Evolutionary conservation across 106 monocot genomes (phyloP).

Genomic region (Amphibolis antarctica): DNA sequence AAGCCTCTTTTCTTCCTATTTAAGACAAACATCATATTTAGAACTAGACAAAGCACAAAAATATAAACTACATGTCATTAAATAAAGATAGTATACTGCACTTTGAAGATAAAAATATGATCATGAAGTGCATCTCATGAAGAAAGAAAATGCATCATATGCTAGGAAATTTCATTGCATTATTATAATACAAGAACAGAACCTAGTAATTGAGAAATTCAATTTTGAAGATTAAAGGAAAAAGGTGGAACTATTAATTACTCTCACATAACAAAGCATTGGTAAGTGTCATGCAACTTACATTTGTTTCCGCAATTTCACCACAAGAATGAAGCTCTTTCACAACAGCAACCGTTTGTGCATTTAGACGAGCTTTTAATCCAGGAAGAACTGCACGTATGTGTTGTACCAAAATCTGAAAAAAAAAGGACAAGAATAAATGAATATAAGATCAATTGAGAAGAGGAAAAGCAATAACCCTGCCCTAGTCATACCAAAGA

Average conservation of each 20-base stretch:
- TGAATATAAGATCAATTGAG: neutral
- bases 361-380: constrained; percentile 16
- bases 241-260: neutral
- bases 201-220: neutral
- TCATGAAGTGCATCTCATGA: no score
- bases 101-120: no score
- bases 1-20: constrained; percentile 21
- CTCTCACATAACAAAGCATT: neutral
- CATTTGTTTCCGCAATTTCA: constrained; percentile 19
- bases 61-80: no score
- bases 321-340: constrained; percentile 22
- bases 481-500: neutral
- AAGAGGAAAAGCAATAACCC: neutral
- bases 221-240: neutral
- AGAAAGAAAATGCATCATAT: no score
- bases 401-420: constrained; percentile 21
- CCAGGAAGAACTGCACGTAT: constrained; percentile 19
- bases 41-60: neutral
- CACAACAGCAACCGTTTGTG: constrained; percentile 14
- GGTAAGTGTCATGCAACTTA: constrained; percentile 3
- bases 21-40: neutral
- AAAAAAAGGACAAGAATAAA: neutral
- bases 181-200: no score
- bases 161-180: no score
- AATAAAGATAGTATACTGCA: no score